These are phyloP conservation scores for Artomyces pyxidatus DNA, from an alignment of 768 basidiomycete species.

Conservation along the genomic window DNA sequence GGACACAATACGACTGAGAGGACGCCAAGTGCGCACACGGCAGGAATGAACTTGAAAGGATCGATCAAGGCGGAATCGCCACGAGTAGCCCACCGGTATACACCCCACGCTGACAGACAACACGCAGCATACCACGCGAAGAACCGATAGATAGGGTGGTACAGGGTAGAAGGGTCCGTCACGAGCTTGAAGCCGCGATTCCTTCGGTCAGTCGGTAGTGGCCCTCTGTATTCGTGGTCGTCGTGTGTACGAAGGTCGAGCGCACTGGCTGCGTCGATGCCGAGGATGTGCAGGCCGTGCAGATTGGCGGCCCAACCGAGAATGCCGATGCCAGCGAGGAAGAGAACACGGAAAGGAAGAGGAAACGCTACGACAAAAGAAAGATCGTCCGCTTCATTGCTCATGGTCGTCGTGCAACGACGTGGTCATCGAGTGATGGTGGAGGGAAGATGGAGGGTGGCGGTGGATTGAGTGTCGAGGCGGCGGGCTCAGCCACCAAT, in stretches of 20 bases:
- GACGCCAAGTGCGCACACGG: slow-evolving; percentile 52
- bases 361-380: slow-evolving; percentile 60
- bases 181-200: slow-evolving; percentile 25
- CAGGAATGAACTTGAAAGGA: slow-evolving; percentile 68
- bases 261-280: slow-evolving; percentile 64
- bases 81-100: slow-evolving; percentile 54
- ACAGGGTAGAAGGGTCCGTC: slow-evolving; percentile 35
- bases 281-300: slow-evolving; percentile 67
- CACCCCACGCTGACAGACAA: slow-evolving; percentile 58
- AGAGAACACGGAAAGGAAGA: slow-evolving; percentile 86
- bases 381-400: slow-evolving; percentile 29
- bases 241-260: slow-evolving; percentile 45
- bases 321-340: slow-evolving; percentile 70
- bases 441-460: neutral
- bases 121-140: slow-evolving; percentile 53
- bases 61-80: slow-evolving; percentile 59
- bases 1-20: slow-evolving; percentile 57
- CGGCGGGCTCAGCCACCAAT: neutral
- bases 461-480: neutral
- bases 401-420: slow-evolving; percentile 8
- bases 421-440: neutral
- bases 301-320: slow-evolving; percentile 91
- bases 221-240: slow-evolving; percentile 1
- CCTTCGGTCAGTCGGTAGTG: slow-evolving; percentile 20
- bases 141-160: slow-evolving; percentile 59